Base-by-base conservation (phyloP, 129 eudicot species). In the Lonicera japonica region DNA sequence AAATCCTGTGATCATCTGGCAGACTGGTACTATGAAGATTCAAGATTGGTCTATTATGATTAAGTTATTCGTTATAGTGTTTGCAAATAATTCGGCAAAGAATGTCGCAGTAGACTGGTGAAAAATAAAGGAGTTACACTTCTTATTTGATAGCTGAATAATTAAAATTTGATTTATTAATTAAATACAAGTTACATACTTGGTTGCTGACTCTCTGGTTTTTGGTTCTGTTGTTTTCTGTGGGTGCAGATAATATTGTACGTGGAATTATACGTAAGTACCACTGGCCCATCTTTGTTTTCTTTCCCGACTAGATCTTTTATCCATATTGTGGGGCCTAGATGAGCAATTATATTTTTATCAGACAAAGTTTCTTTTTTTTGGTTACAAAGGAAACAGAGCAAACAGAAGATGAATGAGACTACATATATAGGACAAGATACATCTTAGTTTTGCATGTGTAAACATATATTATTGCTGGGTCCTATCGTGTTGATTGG, bases 181-280 rank as follows among this genome's bases (percentile, higher is more conserved):
- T 29, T 29, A 29, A 29, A 29, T 29, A 6, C 36, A 43, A 43
- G 16, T 43, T 14, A 43, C 50, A 43, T 43, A 10, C 50, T 43
- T 43, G 16, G 50, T 43, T 43, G 3, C 50, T 29, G 36, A 29
- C 36, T 29, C 36, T 29, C 36, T 29, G 36, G 36, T 2, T 29
- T 29, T 29, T 29, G 2, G 36, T 29, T 29, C 36, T 29, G 36
- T 29, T 29, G 36, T 29, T 58, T 19, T 63, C 53, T 54, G 58
- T 46, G 60, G 60, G 29, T 84, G 95, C 98, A 92, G 98, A 85
- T 92, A 60, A 66, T 92, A 50, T 66, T 92, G 38, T 92, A 92
- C 62, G 77, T 78, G 66, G 96, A 92, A 79, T 69, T 92, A 78
- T 92, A 92, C 57, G 98, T 92, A 87, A 92, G 98, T 87, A 21